Conservation (phyloP, 2,329 filamentous ascomycete species). For the Fusarium burgessii region DNA sequence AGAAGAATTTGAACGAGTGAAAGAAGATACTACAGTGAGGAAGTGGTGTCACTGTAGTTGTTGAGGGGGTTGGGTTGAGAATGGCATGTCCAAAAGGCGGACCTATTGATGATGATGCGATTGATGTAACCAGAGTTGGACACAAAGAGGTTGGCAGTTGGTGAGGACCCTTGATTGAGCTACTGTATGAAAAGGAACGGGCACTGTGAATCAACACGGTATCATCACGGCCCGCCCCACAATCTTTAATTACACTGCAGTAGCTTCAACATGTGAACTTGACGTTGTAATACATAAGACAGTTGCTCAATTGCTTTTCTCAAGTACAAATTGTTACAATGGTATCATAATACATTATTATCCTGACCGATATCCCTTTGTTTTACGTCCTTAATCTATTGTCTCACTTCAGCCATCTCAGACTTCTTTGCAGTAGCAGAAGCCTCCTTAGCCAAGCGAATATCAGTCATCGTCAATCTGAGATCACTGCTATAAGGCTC, state of each 20-base stretch:
- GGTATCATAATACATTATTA: slow-evolving; percentile 48
- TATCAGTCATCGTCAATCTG: slow-evolving; percentile 75
- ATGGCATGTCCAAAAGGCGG: slow-evolving; percentile 38
- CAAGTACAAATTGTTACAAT: slow-evolving; percentile 34
- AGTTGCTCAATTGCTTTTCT: slow-evolving; percentile 1
- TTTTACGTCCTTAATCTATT: slow-evolving; percentile 10
- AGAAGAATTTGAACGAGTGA: slow-evolving; percentile 33
- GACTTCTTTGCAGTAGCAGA: slow-evolving; percentile 52
- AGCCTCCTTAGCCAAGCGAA: slow-evolving; percentile 79
- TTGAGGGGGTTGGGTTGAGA: slow-evolving; percentile 39
- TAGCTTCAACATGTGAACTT: background rate
- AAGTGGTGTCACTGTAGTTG: slow-evolving; percentile 33
- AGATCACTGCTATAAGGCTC: slow-evolving; percentile 79
- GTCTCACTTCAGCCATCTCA: slow-evolving; percentile 49
- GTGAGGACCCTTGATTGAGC: slow-evolving; percentile 11
- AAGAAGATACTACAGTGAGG: slow-evolving; percentile 14
- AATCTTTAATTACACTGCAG: slow-evolving; percentile 23
- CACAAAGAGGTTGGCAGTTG: slow-evolving; percentile 35
- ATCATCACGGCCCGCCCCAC: slow-evolving; percentile 8
- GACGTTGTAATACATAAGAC: background rate
- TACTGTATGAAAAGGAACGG: background rate
- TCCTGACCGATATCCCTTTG: slow-evolving; percentile 26
- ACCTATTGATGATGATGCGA: slow-evolving; percentile 25
- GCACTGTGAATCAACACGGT: slow-evolving; percentile 16
- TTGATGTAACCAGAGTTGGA: slow-evolving; percentile 28